Evolutionary conservation across 371 early-diverging fungal genomes (phyloP), one percentile per base, ranked within the genome.

Genomic region (Apophysomyces ossiformis): DNA sequence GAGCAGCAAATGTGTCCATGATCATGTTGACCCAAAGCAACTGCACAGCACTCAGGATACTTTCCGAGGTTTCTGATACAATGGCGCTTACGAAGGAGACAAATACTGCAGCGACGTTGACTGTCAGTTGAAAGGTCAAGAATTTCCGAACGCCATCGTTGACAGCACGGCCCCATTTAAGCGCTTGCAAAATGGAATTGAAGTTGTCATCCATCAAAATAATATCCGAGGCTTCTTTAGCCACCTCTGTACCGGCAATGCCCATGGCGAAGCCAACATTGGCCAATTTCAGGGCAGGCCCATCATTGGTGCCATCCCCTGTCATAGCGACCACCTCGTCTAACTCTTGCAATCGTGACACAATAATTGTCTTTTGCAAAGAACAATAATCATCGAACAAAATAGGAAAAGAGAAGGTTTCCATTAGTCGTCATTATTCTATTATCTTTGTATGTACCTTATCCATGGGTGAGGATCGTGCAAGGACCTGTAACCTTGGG

Each of bases 211-310:
- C 95, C 87, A 96, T 88, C 59, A 96, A 77, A 60, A 96, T 89
- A 67, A 97, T 95, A 64, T 89, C 89, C 1, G 93, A 91, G 0
- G 96, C 96, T 73, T 95, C 94, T 75, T 95, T 93, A 61, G 96
- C 96, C 5, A 96, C 93, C 73, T 96, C 96, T 1, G 96, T 96
- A 41, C 98, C 97, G 37, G 92, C 79, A 60, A 95, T 91, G 35
- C 97, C 97, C 98, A 97, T 96, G 60, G 92, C 88, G 78, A 96
- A 96, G 4, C 97, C 98, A 58, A 98, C 93, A 75, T 98, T 94
- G 18, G 96, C 96, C 69, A 87, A 76, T 80, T 93, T 94, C 54
- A 97, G 86, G 4, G 96, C 95, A 5, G 96, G 96, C 6, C 91
- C 95, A 76, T 97, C 98, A 81, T 96, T 97, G 64, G 96, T 93